Evolutionary conservation across 2,329 filamentous ascomycete species (phyloP).

Genomic region (Arachnopeziza araneosa): DNA sequence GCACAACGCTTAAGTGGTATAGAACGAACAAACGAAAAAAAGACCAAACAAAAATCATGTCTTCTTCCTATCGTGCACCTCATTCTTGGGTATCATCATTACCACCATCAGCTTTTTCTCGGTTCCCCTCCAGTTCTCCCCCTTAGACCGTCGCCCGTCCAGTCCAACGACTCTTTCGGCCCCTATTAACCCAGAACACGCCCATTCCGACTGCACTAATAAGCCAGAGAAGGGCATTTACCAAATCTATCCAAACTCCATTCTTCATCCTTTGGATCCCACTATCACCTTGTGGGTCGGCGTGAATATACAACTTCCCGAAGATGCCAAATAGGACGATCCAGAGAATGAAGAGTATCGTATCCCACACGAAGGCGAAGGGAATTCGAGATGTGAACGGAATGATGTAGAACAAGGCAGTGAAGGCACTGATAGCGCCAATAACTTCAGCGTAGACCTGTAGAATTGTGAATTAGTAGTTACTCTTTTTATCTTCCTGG

Average conservation of each 20-base stretch:
- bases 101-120: not conserved
- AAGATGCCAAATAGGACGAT: constrained; percentile 79
- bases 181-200: constrained; percentile 54
- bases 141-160: constrained; percentile 49
- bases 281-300: constrained; percentile 56
- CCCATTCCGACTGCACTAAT: constrained; percentile 51
- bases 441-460: constrained; percentile 69
- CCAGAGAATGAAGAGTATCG: constrained; percentile 71
- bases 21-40: not conserved
- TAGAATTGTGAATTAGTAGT: not conserved
- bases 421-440: constrained; percentile 59
- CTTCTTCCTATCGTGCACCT: not conserved
- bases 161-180: constrained; percentile 50
- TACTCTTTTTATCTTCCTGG: not conserved
- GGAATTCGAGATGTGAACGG: constrained; percentile 52
- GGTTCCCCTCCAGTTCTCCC: not conserved
- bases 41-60: not conserved
- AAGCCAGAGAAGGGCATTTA: constrained; percentile 72
- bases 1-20: not conserved
- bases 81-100: not conserved
- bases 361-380: constrained; percentile 61
- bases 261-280: constrained; percentile 74
- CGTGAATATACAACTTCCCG: constrained; percentile 70
- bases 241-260: constrained; percentile 77
- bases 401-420: constrained; percentile 59